Conservation (phyloP, 306 rosid species). For the Cyamopsis tetragonoloba region DNA sequence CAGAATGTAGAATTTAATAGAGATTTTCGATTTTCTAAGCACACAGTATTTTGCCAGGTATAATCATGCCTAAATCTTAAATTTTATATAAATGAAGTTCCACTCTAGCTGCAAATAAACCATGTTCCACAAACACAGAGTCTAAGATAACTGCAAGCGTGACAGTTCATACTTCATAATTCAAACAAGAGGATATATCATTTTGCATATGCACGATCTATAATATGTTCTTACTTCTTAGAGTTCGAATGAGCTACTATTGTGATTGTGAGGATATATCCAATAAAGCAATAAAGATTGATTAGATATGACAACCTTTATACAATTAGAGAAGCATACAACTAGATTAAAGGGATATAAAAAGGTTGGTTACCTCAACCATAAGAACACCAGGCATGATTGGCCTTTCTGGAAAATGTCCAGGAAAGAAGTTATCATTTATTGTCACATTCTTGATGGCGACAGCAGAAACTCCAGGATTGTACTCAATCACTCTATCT, state of each 20-base stretch:
- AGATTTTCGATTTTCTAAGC: neutral
- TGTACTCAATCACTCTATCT: constrained; percentile 78
- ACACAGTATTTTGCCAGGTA: neutral
- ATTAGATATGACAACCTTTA: neutral
- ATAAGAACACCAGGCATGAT: constrained; percentile 97
- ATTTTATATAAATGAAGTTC: neutral
- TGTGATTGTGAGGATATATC: neutral
- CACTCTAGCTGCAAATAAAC: neutral
- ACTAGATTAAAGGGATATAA: neutral
- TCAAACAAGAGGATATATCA: neutral
- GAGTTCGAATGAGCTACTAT: neutral
- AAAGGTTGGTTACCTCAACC: constrained; percentile 66
- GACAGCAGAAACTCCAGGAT: constrained; percentile 55
- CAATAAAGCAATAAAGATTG: neutral
- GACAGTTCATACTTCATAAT: neutral
- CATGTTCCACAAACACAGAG: neutral
- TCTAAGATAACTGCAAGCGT: neutral
- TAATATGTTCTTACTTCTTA: neutral
- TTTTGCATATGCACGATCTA: neutral
- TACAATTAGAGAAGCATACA: too few relatives aligned
- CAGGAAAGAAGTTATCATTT: constrained; percentile 92
- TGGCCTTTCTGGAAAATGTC: constrained; percentile 95
- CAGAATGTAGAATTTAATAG: neutral
- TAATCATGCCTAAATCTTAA: neutral
- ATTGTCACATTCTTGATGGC: constrained; percentile 69